Evolutionary conservation across 768 basidiomycete genomes (phyloP).

Genomic region (Steccherinum ochraceum): DNA sequence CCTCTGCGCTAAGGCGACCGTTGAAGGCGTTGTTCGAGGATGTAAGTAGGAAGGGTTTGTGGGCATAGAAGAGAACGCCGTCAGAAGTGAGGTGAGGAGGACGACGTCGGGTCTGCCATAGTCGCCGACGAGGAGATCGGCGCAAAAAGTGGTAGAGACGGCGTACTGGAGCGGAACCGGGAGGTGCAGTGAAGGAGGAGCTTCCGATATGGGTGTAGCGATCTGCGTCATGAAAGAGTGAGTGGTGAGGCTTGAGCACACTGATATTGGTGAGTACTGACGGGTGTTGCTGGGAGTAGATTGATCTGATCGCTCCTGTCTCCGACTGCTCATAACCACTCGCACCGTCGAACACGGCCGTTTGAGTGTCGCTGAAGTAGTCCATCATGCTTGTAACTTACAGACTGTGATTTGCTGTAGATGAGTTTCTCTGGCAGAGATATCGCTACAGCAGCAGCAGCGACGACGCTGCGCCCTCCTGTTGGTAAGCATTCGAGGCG

Average conservation of each 20-base stretch:
- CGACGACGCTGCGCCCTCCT: too few species aligned
- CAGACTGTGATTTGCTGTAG: too few species aligned
- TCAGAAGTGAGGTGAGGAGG: conserved; percentile 21
- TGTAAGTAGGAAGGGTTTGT: conserved; percentile 11
- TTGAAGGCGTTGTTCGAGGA: conserved; percentile 22
- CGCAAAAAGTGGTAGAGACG: conserved; percentile 17
- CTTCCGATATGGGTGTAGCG: background rate
- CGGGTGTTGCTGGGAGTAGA: background rate
- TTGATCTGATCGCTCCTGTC: background rate
- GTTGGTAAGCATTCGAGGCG: too few species aligned
- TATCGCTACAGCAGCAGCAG: too few species aligned
- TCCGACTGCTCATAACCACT: background rate
- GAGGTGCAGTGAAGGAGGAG: background rate
- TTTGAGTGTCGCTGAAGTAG: background rate
- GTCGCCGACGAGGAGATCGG: conserved; percentile 7
- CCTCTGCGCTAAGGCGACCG: background rate
- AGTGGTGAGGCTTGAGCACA: background rate
- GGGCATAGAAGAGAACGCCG: conserved; percentile 25
- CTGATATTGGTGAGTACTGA: background rate
- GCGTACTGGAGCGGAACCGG: conserved; percentile 1
- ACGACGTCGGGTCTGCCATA: conserved; percentile 16
- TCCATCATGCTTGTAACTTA: too few species aligned
- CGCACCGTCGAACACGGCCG: background rate
- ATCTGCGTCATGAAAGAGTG: background rate
- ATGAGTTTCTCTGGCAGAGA: too few species aligned